These are phyloP conservation scores for Staphylotrichum longicolle DNA, from an alignment of 495 filamentous ascomycete genomes.

Conservation along the genomic window DNA sequence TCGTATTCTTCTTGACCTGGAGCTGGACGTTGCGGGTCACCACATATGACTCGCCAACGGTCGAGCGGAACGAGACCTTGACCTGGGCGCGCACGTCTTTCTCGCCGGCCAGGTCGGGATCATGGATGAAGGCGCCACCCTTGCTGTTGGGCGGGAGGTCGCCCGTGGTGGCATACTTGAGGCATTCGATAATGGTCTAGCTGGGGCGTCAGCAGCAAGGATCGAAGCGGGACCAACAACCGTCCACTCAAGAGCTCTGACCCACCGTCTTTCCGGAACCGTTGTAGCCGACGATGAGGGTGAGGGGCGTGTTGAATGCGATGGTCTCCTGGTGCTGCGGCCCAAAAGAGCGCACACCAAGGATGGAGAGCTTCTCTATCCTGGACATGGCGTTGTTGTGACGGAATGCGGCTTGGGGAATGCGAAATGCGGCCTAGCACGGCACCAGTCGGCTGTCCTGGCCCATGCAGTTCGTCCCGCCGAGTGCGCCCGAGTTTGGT, in stretches of 20 bases:
- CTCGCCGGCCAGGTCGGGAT: constrained; percentile 84
- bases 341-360: constrained; percentile 90
- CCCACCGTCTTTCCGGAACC: constrained; percentile 84
- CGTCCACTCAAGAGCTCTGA: not conserved
- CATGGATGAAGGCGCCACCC: constrained; percentile 93
- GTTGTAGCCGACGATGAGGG: constrained; percentile 94
- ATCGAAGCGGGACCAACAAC: constrained; percentile 35
- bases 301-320: constrained; percentile 83
- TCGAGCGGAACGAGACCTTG: constrained; percentile 79
- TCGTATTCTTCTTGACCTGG: constrained; percentile 74
- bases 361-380: constrained; percentile 85
- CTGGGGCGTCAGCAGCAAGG: constrained; percentile 30
- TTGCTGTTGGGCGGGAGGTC: constrained; percentile 91
- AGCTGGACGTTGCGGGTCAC: constrained; percentile 79
- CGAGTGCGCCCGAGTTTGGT: not conserved
- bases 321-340: constrained; percentile 75
- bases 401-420: not conserved
- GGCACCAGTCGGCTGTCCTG: too few species aligned
- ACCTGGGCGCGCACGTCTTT: constrained; percentile 90
- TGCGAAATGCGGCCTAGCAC: too few species aligned
- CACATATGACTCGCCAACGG: constrained; percentile 72
- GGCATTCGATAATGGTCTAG: constrained; percentile 93
- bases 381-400: constrained; percentile 54
- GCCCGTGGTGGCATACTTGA: constrained; percentile 96
- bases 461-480: not conserved